These are phyloP conservation scores for Coemansia sp. DNA, from an alignment of 192 early-diverging fungal genomes.

Conservation along the genomic window DNA sequence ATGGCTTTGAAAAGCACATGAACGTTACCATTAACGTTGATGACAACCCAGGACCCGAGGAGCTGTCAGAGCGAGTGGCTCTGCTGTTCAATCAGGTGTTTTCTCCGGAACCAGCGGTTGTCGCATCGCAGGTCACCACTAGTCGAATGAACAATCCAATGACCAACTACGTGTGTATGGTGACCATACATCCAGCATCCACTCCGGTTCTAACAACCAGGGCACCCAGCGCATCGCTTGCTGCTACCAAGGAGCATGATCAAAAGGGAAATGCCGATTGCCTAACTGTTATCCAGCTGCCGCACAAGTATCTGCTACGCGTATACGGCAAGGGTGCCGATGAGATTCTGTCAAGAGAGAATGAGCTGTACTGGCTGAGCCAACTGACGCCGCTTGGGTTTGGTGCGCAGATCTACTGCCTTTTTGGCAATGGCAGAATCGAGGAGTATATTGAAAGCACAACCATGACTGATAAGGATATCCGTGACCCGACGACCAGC, in stretches of 20 bases:
- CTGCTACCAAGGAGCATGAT: neutral
- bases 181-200: slow-evolving; percentile 24
- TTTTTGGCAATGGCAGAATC: slow-evolving; percentile 82
- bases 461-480: slow-evolving; percentile 48
- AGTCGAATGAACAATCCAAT: slow-evolving; percentile 64
- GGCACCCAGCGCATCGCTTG: neutral
- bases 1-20: slow-evolving; percentile 13
- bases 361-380: slow-evolving; percentile 77
- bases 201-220: slow-evolving; percentile 9
- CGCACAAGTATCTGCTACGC: slow-evolving; percentile 60
- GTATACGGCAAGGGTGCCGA: slow-evolving; percentile 83
- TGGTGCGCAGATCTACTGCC: slow-evolving; percentile 71
- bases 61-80: slow-evolving; percentile 22
- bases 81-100: slow-evolving; percentile 37
- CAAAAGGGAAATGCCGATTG: neutral
- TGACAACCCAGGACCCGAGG: slow-evolving; percentile 20
- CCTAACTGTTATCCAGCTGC: neutral
- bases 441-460: slow-evolving; percentile 78
- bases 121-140: slow-evolving; percentile 29
- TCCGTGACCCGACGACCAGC: no score
- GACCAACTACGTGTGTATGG: slow-evolving; percentile 64
- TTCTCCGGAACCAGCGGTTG: slow-evolving; percentile 11
- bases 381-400: slow-evolving; percentile 68
- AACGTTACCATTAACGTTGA: slow-evolving; percentile 31
- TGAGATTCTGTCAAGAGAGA: slow-evolving; percentile 69